Evolutionary conservation across 495 filamentous ascomycete genomes (phyloP).

Genomic region (Hypoxylon perforatum): DNA sequence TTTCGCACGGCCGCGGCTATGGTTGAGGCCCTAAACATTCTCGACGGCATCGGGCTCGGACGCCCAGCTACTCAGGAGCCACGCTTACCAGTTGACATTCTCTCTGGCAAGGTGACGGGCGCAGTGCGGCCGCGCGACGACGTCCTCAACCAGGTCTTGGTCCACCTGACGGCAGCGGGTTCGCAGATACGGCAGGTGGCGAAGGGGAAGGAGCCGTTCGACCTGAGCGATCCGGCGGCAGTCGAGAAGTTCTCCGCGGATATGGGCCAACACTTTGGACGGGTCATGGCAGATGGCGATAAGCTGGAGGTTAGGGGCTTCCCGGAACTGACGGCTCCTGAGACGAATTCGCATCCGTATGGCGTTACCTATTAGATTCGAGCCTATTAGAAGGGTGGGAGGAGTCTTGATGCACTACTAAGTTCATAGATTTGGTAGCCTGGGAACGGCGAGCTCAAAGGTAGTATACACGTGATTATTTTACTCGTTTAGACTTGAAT

Average conservation of each 20-base stretch:
- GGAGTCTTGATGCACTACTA: too few relatives aligned
- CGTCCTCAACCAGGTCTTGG: slow-evolving; percentile 56
- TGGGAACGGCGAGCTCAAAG: too few relatives aligned
- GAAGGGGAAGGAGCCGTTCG: slow-evolving; percentile 63
- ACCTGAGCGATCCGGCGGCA: slow-evolving; percentile 57
- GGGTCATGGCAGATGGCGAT: slow-evolving; percentile 36
- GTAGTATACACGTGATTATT: too few relatives aligned
- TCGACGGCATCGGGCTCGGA: slow-evolving; percentile 67
- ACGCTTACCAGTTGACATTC: slow-evolving; percentile 56
- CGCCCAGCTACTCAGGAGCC: slow-evolving; percentile 57
- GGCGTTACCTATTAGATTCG: slow-evolving; percentile 21
- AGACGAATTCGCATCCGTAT: slow-evolving; percentile 18
- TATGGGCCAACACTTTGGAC: slow-evolving; percentile 25
- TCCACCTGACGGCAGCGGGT: slow-evolving; percentile 59
- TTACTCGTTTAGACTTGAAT: too few relatives aligned
- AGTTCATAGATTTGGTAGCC: too few relatives aligned
- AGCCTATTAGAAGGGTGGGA: background rate
- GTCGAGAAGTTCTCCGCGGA: slow-evolving; percentile 42
- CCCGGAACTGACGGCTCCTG: background rate
- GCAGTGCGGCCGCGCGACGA: slow-evolving; percentile 59
- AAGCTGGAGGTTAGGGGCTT: slow-evolving; percentile 20
- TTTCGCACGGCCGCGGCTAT: slow-evolving; percentile 56
- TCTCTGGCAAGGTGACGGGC: slow-evolving; percentile 59
- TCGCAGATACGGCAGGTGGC: slow-evolving; percentile 64
- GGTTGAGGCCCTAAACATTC: slow-evolving; percentile 64